Evolutionary conservation across 805 yeast species (phyloP).

Genomic region (Barnettozyma wickerhamii): DNA sequence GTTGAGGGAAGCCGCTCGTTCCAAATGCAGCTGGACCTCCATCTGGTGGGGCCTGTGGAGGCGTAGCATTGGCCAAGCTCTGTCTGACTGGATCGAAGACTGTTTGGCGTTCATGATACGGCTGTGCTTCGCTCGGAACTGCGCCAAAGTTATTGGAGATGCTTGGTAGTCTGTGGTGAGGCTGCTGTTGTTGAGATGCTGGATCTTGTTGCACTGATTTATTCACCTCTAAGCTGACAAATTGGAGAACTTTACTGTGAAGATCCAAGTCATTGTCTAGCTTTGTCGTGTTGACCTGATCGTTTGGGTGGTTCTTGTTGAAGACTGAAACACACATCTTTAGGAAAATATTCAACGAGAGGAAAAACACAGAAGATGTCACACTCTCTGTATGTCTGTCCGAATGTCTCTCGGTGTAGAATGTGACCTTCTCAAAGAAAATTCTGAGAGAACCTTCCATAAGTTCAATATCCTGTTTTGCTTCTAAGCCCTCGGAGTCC

Average conservation of each 20-base stretch:
- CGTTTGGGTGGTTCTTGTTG: constrained; percentile 10
- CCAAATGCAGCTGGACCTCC: neutral
- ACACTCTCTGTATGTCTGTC: constrained; percentile 7
- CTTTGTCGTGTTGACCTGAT: constrained; percentile 5
- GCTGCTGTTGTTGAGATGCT: neutral
- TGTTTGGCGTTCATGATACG: neutral
- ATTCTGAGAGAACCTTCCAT: constrained; percentile 7
- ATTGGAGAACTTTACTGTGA: neutral
- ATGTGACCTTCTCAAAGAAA: constrained; percentile 7
- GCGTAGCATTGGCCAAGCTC: neutral
- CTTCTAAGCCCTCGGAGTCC: constrained; percentile 13
- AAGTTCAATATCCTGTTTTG: constrained; percentile 15
- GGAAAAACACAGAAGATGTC: constrained; percentile 11
- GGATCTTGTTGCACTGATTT: neutral
- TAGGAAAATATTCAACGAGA: constrained; percentile 17
- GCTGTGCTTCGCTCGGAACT: neutral
- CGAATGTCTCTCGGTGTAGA: no score
- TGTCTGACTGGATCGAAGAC: constrained; percentile 2
- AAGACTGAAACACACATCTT: constrained; percentile 19
- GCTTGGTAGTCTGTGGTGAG: neutral
- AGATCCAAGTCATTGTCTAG: constrained; percentile 11
- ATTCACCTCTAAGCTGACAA: no score
- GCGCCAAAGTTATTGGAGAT: neutral
- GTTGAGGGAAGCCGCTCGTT: neutral
- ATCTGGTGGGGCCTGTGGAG: no score